Percentiles rank a stretch among this genome's conserved stretches.
These are phyloP conservation scores for Mallotus nudiflorus DNA, from an alignment of 345 rosid species.

Conservation along the genomic window DNA sequence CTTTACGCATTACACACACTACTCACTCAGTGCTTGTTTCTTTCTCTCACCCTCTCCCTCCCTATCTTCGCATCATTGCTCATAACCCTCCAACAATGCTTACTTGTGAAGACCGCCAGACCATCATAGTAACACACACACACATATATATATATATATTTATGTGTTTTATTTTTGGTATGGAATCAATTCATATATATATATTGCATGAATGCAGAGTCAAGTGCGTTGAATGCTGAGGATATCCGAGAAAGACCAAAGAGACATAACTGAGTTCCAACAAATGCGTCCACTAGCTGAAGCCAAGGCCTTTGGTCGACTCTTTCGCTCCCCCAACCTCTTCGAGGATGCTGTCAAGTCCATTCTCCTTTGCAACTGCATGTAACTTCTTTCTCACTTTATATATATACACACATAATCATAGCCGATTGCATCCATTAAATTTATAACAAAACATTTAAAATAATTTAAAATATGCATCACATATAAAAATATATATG, in stretches of 20 bases:
- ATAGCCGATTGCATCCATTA: too few species aligned
- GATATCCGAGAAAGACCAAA: neutral
- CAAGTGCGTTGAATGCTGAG: neutral
- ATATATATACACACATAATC: too few species aligned
- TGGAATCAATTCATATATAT: too few species aligned
- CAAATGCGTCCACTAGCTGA: neutral
- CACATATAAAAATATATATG: too few species aligned
- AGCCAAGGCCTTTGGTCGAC: neutral
- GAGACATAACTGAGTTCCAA: neutral
- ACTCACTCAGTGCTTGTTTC: neutral
- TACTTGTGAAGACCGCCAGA: neutral
- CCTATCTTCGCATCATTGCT: neutral
- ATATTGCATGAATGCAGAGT: neutral
- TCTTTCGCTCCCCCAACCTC: conserved; percentile 35
- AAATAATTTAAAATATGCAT: too few species aligned
- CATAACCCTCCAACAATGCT: neutral
- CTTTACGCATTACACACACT: neutral
- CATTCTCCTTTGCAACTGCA: conserved; percentile 45
- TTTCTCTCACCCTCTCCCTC: neutral
- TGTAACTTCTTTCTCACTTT: too few species aligned
- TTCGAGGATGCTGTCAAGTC: conserved; percentile 59
- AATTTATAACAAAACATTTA: too few species aligned
- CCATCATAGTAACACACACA: neutral
- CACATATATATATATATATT: too few species aligned
- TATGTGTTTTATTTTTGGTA: too few species aligned